phyloP scores from a whole-genome alignment of 305 asterid genomes.

The Stenogyne calaminthoides region DNA sequence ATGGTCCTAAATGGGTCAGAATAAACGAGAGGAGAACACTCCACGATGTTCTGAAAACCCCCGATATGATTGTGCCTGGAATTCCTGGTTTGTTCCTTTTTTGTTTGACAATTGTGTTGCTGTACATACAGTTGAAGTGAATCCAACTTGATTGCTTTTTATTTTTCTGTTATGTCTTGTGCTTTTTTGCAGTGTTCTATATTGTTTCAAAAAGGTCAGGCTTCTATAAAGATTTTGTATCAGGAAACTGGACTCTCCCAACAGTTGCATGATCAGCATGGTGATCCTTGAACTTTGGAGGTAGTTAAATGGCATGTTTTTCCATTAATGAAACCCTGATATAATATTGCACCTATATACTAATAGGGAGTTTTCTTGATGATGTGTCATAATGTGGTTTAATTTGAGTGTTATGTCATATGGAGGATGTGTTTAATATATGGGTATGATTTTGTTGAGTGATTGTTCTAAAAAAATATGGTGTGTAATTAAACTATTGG shows the following conservation, averaged over 20 bases:
- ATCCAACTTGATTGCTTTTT: constrained; percentile 2
- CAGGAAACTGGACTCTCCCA: constrained; percentile 78
- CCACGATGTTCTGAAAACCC: constrained; percentile 60
- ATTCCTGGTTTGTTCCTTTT: constrained; percentile 71
- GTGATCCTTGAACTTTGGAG: constrained; percentile 1
- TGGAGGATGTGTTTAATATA: too few relatives aligned
- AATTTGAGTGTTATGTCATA: too few relatives aligned
- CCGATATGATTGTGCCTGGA: constrained; percentile 63
- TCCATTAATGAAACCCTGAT: background rate
- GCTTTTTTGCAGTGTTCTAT: constrained; percentile 56
- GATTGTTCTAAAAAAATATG: too few relatives aligned
- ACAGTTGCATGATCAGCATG: constrained; percentile 37
- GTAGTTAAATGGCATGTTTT: background rate
- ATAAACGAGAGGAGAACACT: constrained; percentile 76
- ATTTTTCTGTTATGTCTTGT: constrained; percentile 8
- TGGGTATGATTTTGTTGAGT: too few relatives aligned
- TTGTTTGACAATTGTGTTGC: constrained; percentile 5
- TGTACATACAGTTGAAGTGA: background rate
- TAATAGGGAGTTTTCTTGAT: too few relatives aligned
- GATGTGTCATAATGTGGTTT: too few relatives aligned
- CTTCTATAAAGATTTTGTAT: constrained; percentile 66
- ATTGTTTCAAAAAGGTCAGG: constrained; percentile 68
- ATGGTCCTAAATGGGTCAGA: constrained; percentile 58
- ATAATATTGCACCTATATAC: background rate
- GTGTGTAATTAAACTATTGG: too few relatives aligned